Base-by-base conservation (phyloP, 192 early-diverging fungal genomes). In the Helicostylum pulchrum region DNA sequence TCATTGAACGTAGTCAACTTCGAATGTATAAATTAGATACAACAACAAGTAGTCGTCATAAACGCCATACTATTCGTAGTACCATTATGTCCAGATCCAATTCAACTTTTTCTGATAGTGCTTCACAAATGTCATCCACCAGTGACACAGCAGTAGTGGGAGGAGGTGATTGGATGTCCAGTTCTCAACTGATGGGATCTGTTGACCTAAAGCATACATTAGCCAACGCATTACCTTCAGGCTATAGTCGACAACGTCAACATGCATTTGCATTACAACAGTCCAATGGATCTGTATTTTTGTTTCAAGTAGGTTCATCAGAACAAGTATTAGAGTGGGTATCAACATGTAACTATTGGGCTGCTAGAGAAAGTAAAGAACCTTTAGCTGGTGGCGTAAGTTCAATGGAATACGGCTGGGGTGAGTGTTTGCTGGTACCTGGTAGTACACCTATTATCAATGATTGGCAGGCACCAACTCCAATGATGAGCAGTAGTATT, bases 381-480 rank as follows among this genome's bases (percentile, higher is more conserved):
- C 96, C 96, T 3, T 74, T 97, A 75, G 71, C 82, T 14, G 95
- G 94, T 46, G 92, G 90, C 26, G 85, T 93, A 4, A 85, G 90
- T 55, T 96, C 89, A 64, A 85, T 90, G 76, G 96, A 99, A 65
- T 96, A 92, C 65, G 96, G 96, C 1, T 99, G 96, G 96, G 85
- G 88, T 50, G 67, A 72, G 26, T 77, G 74, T 34, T 42, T 85
- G 21, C 15, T 21, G 17, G 39, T 42, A 2, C 19, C n/a, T 31
- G 53, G 53, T 12, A 46, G 20, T 0, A 49, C 54, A 2, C 71
- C 77, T 26, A 19, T 51, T 10, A 56, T 85, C 17, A 67, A 71
- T 56, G 80, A 85, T 36, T 85, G 83, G 83, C 60, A 67, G 21
- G 61, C 79, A 11, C 80, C 83, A 4, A 20, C 80, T 12, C 79